Conservation (phyloP, 139 green algal genomes). For the Auxenochlorella protothecoides region DNA sequence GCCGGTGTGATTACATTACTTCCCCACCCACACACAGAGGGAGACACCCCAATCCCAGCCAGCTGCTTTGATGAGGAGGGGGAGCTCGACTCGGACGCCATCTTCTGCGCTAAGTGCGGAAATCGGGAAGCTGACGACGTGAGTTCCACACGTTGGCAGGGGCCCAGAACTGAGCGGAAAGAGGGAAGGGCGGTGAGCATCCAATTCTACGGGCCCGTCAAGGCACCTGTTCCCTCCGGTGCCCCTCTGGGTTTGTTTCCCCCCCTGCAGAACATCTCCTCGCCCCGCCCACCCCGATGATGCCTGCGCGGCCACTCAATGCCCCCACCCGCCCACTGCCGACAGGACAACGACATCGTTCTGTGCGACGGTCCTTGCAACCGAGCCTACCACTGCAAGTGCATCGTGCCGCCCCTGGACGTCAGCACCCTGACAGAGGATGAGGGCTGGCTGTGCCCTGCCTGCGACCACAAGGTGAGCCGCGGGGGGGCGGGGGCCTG, state of each 20-base stretch:
- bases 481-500: not conserved
- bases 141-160: not conserved
- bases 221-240: too few species aligned
- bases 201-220: too few species aligned
- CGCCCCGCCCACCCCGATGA: too few species aligned
- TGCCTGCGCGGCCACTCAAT: too few species aligned
- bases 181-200: too few species aligned
- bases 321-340: too few species aligned
- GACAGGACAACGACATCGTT: constrained; percentile 85
- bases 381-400: constrained; percentile 65
- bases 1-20: too few species aligned
- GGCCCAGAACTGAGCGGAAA: too few species aligned
- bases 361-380: constrained; percentile 82
- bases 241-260: too few species aligned
- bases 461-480: constrained; percentile 64
- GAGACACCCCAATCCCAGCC: constrained; percentile 22
- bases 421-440: constrained; percentile 47
- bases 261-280: too few species aligned
- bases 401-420: constrained; percentile 47
- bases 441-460: constrained; percentile 70
- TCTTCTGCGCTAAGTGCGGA: constrained; percentile 72
- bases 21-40: not conserved
- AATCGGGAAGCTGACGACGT: constrained; percentile 37
- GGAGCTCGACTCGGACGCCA: constrained; percentile 54
- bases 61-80: constrained; percentile 52